Conservation (phyloP, 805 yeast species). For the Myxozyma monticola region DNA sequence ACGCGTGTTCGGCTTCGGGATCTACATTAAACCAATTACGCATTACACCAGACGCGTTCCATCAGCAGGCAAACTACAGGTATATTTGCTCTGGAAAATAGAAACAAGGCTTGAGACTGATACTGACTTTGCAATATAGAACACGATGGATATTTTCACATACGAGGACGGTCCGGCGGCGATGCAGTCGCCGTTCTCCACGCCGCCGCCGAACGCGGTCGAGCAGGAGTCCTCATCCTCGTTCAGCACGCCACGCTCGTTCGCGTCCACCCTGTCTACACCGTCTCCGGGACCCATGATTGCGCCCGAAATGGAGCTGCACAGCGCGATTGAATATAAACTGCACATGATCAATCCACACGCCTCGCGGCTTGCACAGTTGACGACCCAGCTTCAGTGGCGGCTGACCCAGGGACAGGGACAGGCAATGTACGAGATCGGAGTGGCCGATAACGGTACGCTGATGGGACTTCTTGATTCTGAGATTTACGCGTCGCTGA, state of each 20-base stretch:
- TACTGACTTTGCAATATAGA: too few species aligned
- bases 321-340: conserved; percentile 31
- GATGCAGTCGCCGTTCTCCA: conserved; percentile 18
- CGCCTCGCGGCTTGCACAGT: conserved; percentile 28
- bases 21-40: too few species aligned
- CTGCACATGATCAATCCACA: conserved; percentile 22
- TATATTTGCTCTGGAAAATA: too few species aligned
- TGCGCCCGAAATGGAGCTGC: conserved; percentile 25
- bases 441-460: conserved; percentile 27
- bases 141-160: conserved; percentile 26
- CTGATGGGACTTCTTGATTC: conserved; percentile 19
- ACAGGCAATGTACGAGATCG: conserved; percentile 29
- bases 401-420: conserved; percentile 30
- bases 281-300: neutral
- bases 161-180: conserved; percentile 19
- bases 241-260: too few species aligned
- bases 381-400: conserved; percentile 31
- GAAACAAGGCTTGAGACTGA: too few species aligned
- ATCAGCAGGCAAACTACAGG: too few species aligned
- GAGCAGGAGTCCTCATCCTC: too few species aligned
- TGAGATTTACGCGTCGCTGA: conserved; percentile 25
- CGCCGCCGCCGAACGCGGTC: neutral
- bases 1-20: too few species aligned
- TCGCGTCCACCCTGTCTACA: too few species aligned
- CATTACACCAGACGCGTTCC: too few species aligned